Percentiles rank a stretch among this genome's conserved stretches.
These are phyloP conservation scores for Populus deltoides DNA, from an alignment of 345 rosid genomes.

Conservation along the genomic window DNA sequence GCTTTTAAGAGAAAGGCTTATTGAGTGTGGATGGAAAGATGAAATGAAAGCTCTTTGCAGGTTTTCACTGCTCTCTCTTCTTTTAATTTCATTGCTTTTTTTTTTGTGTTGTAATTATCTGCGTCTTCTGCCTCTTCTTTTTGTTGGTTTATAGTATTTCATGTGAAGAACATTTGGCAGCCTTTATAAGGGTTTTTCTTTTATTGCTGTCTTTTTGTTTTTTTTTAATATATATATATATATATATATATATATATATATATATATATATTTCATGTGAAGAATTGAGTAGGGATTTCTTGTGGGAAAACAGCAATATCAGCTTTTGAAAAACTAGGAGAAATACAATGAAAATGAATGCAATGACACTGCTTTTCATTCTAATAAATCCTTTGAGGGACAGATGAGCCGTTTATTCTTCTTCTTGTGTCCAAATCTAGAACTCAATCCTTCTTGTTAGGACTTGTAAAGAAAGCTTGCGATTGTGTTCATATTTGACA, in stretches of 20 bases:
- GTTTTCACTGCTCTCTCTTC: conserved; percentile 24
- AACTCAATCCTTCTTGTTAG: background rate
- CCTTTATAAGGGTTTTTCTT: too few species aligned
- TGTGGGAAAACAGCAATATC: background rate
- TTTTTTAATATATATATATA: too few species aligned
- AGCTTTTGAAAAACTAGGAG: background rate
- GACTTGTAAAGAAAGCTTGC: background rate
- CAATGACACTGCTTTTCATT: background rate
- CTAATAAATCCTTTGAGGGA: background rate
- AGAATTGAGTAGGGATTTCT: background rate
- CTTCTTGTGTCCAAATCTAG: background rate
- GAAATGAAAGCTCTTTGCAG: conserved; percentile 82
- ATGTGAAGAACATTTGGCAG: background rate
- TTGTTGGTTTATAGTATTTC: too few species aligned
- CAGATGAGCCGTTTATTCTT: background rate
- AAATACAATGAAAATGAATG: background rate
- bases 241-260: too few species aligned
- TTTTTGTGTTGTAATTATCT: background rate
- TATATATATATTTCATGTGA: too few species aligned
- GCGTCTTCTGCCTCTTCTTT: too few species aligned
- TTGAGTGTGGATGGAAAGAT: conserved; percentile 84
- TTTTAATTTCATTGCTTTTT: background rate
- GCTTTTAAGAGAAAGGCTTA: conserved; percentile 64
- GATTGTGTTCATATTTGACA: background rate
- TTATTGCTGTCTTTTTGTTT: background rate